Evolutionary conservation across 2,329 filamentous ascomycete genomes (phyloP).

Genomic region (Aureobasidium mangrovei): DNA sequence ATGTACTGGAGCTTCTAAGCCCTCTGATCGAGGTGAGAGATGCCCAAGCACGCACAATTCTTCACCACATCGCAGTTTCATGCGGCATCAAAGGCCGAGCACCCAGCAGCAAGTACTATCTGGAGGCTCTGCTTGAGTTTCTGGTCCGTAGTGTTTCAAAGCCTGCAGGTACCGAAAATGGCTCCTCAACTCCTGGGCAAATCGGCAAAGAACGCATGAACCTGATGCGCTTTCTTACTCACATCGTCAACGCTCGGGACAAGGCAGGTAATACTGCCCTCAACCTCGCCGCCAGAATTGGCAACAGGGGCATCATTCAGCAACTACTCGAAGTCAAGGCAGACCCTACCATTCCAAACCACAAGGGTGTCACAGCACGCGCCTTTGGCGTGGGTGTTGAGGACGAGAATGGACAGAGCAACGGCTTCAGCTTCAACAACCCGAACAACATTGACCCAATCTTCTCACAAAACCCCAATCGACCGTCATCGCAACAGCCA

Average conservation of each 20-base stretch:
- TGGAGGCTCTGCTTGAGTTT: constrained; percentile 89
- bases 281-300: constrained; percentile 86
- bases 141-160: constrained; percentile 63
- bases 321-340: constrained; percentile 92
- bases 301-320: constrained; percentile 91
- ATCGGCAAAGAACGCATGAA: constrained; percentile 58
- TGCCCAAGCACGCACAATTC: constrained; percentile 77
- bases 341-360: constrained; percentile 83
- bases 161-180: constrained; percentile 18
- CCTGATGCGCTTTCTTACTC: constrained; percentile 86
- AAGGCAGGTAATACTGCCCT: constrained; percentile 90
- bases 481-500: constrained; percentile 3
- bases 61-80: constrained; percentile 93
- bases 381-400: constrained; percentile 88
- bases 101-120: constrained; percentile 86
- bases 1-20: constrained; percentile 79
- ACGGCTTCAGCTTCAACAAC: constrained; percentile 20
- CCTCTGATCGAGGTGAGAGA: constrained; percentile 87
- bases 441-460: constrained; percentile 16
- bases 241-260: constrained; percentile 94
- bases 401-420: constrained; percentile 30
- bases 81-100: constrained; percentile 91
- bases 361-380: constrained; percentile 77
- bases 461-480: constrained; percentile 16
- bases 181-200: constrained; percentile 14